A percentile compares a stretch with the other conserved stretches of the same genome.
phyloP scores from a whole-genome alignment of 768 basidiomycete species.

The Boletales sp. region DNA sequence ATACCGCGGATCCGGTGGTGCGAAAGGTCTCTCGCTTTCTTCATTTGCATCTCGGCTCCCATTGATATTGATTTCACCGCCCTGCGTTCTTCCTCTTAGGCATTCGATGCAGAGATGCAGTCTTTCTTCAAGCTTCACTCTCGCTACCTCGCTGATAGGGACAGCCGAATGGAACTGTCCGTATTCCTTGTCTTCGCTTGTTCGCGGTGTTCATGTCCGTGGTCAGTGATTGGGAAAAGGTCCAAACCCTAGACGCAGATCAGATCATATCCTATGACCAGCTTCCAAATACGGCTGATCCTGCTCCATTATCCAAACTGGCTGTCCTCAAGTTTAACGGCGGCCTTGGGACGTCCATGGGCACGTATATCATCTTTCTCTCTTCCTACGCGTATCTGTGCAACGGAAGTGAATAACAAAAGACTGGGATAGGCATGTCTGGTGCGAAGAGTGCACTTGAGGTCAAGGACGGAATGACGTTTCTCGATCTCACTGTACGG shows the following conservation, averaged over 20 bases:
- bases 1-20: constrained; percentile 48
- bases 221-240: constrained; percentile 82
- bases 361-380: constrained; percentile 35
- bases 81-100: constrained; percentile 20
- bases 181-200: constrained; percentile 26
- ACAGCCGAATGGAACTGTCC: constrained; percentile 83
- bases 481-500: constrained; percentile 90
- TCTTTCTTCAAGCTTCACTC: constrained; percentile 96
- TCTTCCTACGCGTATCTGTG: background rate
- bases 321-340: constrained; percentile 96
- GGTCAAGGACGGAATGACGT: constrained; percentile 97
- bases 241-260: constrained; percentile 82
- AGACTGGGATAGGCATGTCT: constrained; percentile 54
- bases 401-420: constrained; percentile 1
- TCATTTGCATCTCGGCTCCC: constrained; percentile 36
- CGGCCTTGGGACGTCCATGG: constrained; percentile 89
- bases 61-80: background rate
- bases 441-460: constrained; percentile 92
- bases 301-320: constrained; percentile 80
- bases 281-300: constrained; percentile 56
- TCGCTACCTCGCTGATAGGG: constrained; percentile 86
- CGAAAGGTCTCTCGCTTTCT: constrained; percentile 48
- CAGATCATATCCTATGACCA: constrained; percentile 82
- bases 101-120: constrained; percentile 93
- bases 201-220: constrained; percentile 3